Evolutionary conservation across 2,329 filamentous ascomycete genomes (phyloP).

Genomic region (Cladophialophora carrionii): DNA sequence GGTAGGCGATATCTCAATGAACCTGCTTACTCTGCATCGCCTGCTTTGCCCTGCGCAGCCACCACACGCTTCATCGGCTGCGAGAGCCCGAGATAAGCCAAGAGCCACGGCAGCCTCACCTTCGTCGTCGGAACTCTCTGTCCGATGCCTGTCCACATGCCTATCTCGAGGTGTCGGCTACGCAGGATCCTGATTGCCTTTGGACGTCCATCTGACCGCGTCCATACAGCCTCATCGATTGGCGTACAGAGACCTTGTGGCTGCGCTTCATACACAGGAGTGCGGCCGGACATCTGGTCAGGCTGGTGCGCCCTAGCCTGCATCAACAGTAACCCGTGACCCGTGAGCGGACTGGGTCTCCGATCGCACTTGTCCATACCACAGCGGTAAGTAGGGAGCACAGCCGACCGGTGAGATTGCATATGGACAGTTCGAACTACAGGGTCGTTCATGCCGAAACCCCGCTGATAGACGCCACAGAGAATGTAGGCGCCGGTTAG

Average conservation of each 20-base stretch:
- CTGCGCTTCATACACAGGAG: neutral
- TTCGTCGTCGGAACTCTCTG: neutral
- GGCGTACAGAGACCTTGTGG: neutral
- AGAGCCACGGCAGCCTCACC: neutral
- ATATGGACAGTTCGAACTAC: slow-evolving; percentile 1
- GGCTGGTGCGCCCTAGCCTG: neutral
- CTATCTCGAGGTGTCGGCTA: neutral
- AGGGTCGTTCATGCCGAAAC: slow-evolving; percentile 46
- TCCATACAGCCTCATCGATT: slow-evolving; percentile 1
- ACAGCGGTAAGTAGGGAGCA: neutral
- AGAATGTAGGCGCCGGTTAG: neutral
- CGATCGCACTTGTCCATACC: neutral
- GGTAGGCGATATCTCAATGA: neutral
- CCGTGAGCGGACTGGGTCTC: neutral
- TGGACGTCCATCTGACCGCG: neutral
- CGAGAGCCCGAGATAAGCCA: slow-evolving; percentile 10
- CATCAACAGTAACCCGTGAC: neutral
- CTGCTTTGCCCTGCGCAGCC: neutral
- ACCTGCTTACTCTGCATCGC: neutral
- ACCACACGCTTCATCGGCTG: slow-evolving; percentile 1
- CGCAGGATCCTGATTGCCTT: neutral
- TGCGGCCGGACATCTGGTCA: too few species aligned
- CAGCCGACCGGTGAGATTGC: neutral
- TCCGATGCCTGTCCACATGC: neutral
- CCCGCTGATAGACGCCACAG: slow-evolving; percentile 2